A percentile compares a stretch with the other conserved stretches of the same genome.
These are phyloP conservation scores for Sclerotinia minor DNA, from an alignment of 2,329 filamentous ascomycete genomes.

Conservation along the genomic window DNA sequence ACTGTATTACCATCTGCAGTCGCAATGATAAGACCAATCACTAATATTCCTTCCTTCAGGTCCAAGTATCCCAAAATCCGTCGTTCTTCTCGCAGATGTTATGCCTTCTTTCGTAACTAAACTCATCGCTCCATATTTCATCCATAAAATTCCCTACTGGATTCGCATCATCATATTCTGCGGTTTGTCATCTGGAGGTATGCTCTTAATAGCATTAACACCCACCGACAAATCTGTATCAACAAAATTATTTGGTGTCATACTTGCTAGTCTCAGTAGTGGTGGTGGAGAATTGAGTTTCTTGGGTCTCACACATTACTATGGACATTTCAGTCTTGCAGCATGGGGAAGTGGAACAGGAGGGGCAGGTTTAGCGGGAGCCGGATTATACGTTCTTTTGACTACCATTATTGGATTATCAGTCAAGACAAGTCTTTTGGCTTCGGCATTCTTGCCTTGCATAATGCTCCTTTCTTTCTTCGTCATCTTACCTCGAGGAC, in stretches of 20 bases:
- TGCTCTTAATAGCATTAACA: conserved; percentile 84
- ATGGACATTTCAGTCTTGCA: conserved; percentile 81
- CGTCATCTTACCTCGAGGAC: conserved; percentile 68
- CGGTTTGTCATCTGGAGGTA: conserved; percentile 73
- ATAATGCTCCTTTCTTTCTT: conserved; percentile 90
- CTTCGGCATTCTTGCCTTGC: conserved; percentile 74
- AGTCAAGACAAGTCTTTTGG: conserved; percentile 72
- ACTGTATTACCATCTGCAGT: neutral
- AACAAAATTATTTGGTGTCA: conserved; percentile 78
- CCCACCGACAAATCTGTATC: conserved; percentile 65
- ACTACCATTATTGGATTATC: conserved; percentile 78
- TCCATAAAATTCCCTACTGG: conserved; percentile 80
- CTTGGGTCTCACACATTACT: conserved; percentile 87
- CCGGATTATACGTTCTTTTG: conserved; percentile 81
- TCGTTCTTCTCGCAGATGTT: conserved; percentile 91
- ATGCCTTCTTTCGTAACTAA: conserved; percentile 87
- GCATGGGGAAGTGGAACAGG: conserved; percentile 93
- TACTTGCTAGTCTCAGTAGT: conserved; percentile 80
- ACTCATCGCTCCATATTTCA: conserved; percentile 88
- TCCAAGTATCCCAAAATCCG: conserved; percentile 78
- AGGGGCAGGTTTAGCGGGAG: conserved; percentile 81
- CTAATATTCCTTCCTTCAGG: conserved; percentile 41
- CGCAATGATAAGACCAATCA: neutral
- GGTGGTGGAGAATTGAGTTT: conserved; percentile 91
- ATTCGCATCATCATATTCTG: conserved; percentile 74